Percentiles rank a stretch among this genome's conserved stretches.
These are phyloP conservation scores for Trichopus zeylanicus DNA, from an alignment of 116 monocot species.

Conservation along the genomic window DNA sequence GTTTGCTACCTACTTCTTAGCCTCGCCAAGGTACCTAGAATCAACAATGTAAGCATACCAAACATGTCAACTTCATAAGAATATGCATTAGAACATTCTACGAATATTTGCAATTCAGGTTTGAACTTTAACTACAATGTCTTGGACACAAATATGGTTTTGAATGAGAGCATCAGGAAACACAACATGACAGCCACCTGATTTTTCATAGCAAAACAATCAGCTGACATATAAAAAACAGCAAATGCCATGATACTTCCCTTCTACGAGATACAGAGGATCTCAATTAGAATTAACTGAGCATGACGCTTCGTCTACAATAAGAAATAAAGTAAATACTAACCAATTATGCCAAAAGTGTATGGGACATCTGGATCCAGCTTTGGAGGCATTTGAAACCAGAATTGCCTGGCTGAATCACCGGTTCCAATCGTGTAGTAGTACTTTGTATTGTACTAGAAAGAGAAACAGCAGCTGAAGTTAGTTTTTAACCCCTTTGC, in stretches of 20 bases:
- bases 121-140: too few species aligned
- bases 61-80: too few species aligned
- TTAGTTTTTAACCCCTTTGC: neutral
- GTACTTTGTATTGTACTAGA: conserved; percentile 73
- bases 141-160: too few species aligned
- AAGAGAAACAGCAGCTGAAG: neutral
- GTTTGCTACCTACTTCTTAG: too few species aligned
- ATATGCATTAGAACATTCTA: too few species aligned
- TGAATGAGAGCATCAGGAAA: too few species aligned
- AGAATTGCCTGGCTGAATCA: conserved; percentile 71
- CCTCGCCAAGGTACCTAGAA: too few species aligned
- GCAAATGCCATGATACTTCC: neutral
- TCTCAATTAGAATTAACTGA: neutral
- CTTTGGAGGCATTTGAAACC: conserved; percentile 79
- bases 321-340: conserved; percentile 4
- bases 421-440: conserved; percentile 83
- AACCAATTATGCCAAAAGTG: conserved; percentile 93
- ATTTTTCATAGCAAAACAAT: too few species aligned
- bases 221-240: neutral
- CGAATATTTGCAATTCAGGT: too few species aligned
- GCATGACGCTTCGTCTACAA: neutral
- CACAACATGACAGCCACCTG: too few species aligned
- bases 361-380: conserved; percentile 75
- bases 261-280: neutral
- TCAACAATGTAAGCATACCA: too few species aligned